Conservation (phyloP, 176 grass and related monocot genomes). For the barley (Hordeum vulgare) region DNA sequence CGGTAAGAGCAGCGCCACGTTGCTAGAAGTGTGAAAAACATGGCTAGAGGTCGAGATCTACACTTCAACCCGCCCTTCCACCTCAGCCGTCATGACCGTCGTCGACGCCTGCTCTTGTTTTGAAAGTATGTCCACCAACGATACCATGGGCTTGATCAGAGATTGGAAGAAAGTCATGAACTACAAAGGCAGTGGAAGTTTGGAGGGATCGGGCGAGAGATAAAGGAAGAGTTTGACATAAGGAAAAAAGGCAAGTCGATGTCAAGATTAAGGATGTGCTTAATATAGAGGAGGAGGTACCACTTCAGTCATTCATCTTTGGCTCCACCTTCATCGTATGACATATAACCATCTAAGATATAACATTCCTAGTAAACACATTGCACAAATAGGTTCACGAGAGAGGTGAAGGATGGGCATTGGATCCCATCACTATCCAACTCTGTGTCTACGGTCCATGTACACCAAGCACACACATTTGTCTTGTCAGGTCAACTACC, state of each 20-base stretch:
- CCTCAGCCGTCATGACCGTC: background rate
- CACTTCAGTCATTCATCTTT: background rate
- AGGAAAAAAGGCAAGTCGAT: background rate
- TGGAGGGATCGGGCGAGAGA: too few species aligned
- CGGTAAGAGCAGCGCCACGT: background rate
- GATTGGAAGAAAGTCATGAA: background rate
- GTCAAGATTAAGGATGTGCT: background rate
- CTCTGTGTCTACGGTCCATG: too few species aligned
- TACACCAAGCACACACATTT: too few species aligned
- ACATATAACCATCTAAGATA: background rate
- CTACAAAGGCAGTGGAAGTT: background rate
- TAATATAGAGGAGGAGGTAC: background rate
- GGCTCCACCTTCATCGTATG: background rate
- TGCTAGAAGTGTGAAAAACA: background rate
- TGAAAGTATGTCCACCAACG: background rate
- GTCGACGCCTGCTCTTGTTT: background rate
- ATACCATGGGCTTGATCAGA: background rate
- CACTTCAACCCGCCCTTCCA: background rate
- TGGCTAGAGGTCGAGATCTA: background rate
- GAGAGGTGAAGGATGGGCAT: background rate
- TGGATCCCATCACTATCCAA: too few species aligned
- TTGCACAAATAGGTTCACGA: background rate
- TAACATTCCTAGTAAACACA: background rate
- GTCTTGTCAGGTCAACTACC: too few species aligned
- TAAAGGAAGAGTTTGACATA: background rate